Conservation (phyloP, 371 early-diverging fungal genomes). For the Actinomortierella wolfii region DNA sequence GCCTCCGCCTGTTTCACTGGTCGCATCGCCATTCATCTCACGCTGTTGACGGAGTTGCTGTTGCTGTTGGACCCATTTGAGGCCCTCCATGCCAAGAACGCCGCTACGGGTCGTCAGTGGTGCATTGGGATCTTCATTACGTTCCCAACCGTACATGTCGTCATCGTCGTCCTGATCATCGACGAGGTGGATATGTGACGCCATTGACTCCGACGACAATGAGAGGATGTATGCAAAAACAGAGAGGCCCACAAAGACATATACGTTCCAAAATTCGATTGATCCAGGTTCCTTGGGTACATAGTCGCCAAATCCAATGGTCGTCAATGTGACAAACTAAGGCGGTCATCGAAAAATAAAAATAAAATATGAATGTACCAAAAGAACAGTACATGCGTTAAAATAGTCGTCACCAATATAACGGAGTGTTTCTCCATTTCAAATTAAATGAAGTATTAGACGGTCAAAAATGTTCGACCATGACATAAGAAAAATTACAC, state of each 20-base stretch:
- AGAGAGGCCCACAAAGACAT: constrained; percentile 39
- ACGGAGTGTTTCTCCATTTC: neutral
- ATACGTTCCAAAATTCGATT: constrained; percentile 47
- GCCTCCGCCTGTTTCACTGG: too few species aligned
- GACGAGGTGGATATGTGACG: constrained; percentile 30
- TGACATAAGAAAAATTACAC: neutral
- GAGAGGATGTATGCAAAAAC: constrained; percentile 43
- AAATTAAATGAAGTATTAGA: neutral
- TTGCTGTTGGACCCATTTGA: constrained; percentile 22
- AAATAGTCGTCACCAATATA: neutral
- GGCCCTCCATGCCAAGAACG: constrained; percentile 21
- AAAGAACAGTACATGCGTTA: neutral
- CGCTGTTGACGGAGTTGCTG: constrained; percentile 18
- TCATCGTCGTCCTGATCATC: constrained; percentile 27
- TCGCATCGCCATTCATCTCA: too few species aligned
- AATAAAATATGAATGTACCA: neutral
- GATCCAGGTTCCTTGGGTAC: constrained; percentile 37
- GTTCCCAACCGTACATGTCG: constrained; percentile 40
- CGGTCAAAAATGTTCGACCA: too few species aligned
- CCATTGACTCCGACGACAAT: constrained; percentile 32
- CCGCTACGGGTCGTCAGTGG: constrained; percentile 20
- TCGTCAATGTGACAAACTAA: constrained; percentile 33
- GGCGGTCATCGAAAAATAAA: neutral
- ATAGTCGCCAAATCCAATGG: constrained; percentile 43
- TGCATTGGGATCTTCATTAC: constrained; percentile 14